Base-by-base conservation (phyloP, 176 grass and related monocot genomes). In the Triticum turgidum region DNA sequence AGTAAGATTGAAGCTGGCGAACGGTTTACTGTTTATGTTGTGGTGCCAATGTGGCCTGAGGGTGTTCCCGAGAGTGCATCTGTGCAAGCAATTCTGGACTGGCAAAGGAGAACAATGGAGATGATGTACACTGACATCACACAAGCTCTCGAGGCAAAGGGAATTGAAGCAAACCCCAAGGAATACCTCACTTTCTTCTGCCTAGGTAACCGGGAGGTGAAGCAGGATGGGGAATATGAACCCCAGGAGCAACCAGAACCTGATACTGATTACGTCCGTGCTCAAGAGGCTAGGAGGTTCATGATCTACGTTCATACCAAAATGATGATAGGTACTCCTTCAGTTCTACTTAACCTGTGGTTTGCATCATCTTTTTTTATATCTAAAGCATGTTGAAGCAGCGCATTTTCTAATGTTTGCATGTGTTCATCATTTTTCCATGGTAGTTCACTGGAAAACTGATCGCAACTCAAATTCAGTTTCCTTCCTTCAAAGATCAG, bases 261-360 rank as follows among this genome's bases (percentile, higher is more conserved):
- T 86, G 83, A 94, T 78, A 96, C 93, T 66, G 90, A 96, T 87
- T 98, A 98, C 56, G 88, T 18, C n/a, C 88, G 84, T 33, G 90
- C 93, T 85, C 96, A 98, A 81, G 81, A 96, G 87, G 86, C 81
- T 24, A 89, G 96, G 78, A 88, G 96, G 64, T 98, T 96, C 88
- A 98, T 98, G 96, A 98, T 98, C 87, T 98, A 98, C 80, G 96
- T 98, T 71, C 96, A 98, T 76, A 69, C 93, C 84, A 98, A 98
- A 90, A 98, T 98, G 96, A 92, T 98, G 90, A 94, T 98, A 81
- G 96, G 96, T 96, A 98, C 52, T 9, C 49, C 25, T 3, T 66
- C 13, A 15, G 14, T 37, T 80, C 15, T 61, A 59, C n/a, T 9
- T 41, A 69, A 69, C 52, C 63, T 47, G 44, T 70, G 0, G 25